A percentile compares a stretch with the other conserved stretches of the same genome.
Conservation (phyloP, 2,329 filamentous ascomycete species). For the Aureobasidium subglaciale region DNA sequence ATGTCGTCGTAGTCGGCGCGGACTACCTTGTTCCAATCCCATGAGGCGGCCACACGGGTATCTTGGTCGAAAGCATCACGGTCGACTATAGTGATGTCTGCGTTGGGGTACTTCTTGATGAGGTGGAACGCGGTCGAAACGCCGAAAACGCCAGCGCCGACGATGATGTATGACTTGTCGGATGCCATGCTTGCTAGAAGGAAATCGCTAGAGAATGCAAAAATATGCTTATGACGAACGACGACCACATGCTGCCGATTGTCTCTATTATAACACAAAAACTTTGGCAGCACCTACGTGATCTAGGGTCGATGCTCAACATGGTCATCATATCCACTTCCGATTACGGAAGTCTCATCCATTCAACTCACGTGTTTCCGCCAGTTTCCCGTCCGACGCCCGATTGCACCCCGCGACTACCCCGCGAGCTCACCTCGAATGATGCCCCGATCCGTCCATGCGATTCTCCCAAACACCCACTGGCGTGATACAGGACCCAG, state of each 20-base stretch:
- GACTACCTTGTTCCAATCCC: slow-evolving; percentile 68
- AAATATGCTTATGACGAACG: neutral
- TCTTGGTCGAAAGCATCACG: slow-evolving; percentile 28
- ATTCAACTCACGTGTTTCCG: neutral
- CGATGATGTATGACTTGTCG: slow-evolving; percentile 26
- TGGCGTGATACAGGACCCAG: neutral
- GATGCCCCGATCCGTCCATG: neutral
- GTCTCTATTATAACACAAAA: slow-evolving; percentile 1
- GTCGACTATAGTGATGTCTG: slow-evolving; percentile 35
- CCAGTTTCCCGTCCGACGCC: neutral
- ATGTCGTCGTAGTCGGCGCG: slow-evolving; percentile 61
- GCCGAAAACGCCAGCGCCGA: slow-evolving; percentile 34
- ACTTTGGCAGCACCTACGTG: neutral
- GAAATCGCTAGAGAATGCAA: neutral
- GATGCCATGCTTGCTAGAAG: neutral
- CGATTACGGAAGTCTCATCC: slow-evolving; percentile 13
- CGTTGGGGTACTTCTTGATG: slow-evolving; percentile 35
- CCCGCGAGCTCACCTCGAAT: neutral
- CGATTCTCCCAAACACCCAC: neutral
- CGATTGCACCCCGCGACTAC: neutral
- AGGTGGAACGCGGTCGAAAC: slow-evolving; percentile 34
- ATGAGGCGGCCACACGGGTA: slow-evolving; percentile 51
- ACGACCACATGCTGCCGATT: slow-evolving; percentile 6
- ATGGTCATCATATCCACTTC: slow-evolving; percentile 12
- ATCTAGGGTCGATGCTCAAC: neutral